Base-by-base conservation (phyloP, 139 green algal genomes). In the Coelastrella sp. region DNA sequence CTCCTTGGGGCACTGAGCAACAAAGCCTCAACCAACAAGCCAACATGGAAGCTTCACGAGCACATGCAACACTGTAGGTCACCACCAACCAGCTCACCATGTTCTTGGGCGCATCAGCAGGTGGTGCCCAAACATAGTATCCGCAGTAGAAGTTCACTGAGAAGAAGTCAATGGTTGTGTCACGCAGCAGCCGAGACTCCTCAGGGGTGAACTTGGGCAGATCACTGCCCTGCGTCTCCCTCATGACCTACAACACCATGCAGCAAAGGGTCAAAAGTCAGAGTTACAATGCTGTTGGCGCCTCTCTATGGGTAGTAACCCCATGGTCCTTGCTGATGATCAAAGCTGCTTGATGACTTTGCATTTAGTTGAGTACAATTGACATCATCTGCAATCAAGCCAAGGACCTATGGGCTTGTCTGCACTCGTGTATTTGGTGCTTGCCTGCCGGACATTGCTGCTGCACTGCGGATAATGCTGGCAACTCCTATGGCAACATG, bases 61-160 rank as follows among this genome's bases (percentile, higher is more conserved):
- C 45, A 57, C 45, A 23, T 13, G 45, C 1, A 13, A 57, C n/a
- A n/a, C n/a, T n/a, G n/a, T n/a, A n/a, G n/a, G n/a, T n/a, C 45
- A 57, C 11, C 45, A 3, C 11, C 1, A 57, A 0, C 15, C n/a
- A 75, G 66, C 77, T 35, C 38, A 84, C 77, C 53, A 74, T 38
- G 21, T 74, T 57, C 30, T 64, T 74, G 40, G 78, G 78, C 27
- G 78, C 57, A 34, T 66, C 78, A 27, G 78, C 27, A 7, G 37
- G 9, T n/a, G 82, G 82, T 11, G 82, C 82, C 38, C 35, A 66
- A 17, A 87, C 34, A 35, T 75, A 87, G 71, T 87, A 87, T 25
- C 82, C 71, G n/a, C 53, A 77, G 64, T 92, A 92, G 50, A 90
- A 89, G 81, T 92, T 92, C 13, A 92, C 67, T 9, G 60, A 66